A percentile compares a stretch with the other conserved stretches of the same genome.
These are phyloP conservation scores for Penicillium soppii DNA, from an alignment of 495 filamentous ascomycete species.

Conservation along the genomic window DNA sequence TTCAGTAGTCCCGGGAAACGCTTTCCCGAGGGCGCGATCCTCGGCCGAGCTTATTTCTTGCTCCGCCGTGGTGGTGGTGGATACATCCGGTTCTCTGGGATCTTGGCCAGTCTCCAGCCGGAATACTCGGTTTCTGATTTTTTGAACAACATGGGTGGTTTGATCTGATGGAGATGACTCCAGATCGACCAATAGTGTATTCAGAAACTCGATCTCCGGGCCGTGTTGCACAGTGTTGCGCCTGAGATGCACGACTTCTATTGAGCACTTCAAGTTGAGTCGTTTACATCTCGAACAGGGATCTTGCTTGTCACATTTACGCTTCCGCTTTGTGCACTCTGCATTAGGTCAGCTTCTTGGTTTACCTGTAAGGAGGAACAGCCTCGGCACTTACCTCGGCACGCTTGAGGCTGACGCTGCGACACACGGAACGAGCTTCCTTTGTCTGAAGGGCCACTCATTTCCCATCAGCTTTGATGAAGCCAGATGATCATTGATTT, in stretches of 20 bases:
- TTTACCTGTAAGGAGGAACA: not conserved
- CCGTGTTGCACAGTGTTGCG: conserved; percentile 28
- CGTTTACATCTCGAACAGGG: conserved; percentile 31
- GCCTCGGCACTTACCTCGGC: conserved; percentile 23
- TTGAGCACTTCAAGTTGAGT: conserved; percentile 28
- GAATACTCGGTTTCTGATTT: conserved; percentile 21
- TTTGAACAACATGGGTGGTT: conserved; percentile 8
- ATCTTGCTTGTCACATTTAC: conserved; percentile 33
- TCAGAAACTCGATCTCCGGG: conserved; percentile 30
- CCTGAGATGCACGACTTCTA: conserved; percentile 29
- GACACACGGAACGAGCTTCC: conserved; percentile 21
- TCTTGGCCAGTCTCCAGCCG: conserved; percentile 19
- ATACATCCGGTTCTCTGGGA: not conserved
- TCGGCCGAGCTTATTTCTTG: conserved; percentile 4
- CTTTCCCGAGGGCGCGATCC: conserved; percentile 4
- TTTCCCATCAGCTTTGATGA: not conserved
- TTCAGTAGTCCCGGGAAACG: conserved; percentile 4
- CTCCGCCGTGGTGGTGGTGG: not conserved
- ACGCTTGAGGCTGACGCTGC: conserved; percentile 33
- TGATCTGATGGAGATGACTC: conserved; percentile 14
- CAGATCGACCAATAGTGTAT: conserved; percentile 22
- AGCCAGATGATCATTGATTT: not conserved
- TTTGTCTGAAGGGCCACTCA: conserved; percentile 6
- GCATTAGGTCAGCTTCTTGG: conserved; percentile 4
- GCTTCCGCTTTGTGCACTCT: conserved; percentile 34